These are phyloP conservation scores for Daldinia eschscholtzii DNA, from an alignment of 2,329 filamentous ascomycete species.

Conservation along the genomic window DNA sequence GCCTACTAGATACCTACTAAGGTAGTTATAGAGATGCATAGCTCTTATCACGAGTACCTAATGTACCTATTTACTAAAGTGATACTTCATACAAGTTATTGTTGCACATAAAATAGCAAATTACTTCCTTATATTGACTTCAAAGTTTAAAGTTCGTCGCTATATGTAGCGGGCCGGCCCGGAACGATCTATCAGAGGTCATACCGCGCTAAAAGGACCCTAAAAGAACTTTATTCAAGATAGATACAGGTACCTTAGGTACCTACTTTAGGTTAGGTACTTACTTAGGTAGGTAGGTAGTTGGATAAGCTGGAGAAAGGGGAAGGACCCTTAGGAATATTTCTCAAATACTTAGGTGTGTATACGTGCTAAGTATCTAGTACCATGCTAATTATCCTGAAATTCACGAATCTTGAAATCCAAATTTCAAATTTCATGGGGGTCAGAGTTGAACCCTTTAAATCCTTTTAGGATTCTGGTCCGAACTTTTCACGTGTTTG, in stretches of 20 bases:
- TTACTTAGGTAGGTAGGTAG: no score
- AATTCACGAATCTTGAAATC: background rate
- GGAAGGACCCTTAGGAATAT: no score
- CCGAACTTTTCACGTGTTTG: background rate
- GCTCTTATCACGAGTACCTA: background rate
- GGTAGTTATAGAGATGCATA: no score
- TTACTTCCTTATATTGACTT: background rate
- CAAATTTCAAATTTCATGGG: background rate
- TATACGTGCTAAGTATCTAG: background rate
- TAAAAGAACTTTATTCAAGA: background rate
- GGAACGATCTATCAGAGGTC: background rate
- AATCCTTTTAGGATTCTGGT: conserved; percentile 1
- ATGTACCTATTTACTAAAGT: background rate
- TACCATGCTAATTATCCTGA: background rate
- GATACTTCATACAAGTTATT: background rate
- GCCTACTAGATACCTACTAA: no score
- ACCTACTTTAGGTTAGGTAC: no score
- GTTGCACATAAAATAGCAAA: background rate
- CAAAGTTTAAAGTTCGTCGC: background rate
- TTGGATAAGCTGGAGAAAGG: no score
- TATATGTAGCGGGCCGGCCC: conserved; percentile 16
- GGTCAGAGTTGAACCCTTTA: background rate
- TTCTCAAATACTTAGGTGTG: no score
- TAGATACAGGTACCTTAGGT: no score
- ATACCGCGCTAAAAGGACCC: background rate